A percentile compares a stretch with the other conserved stretches of the same genome.
Conservation (phyloP, 345 rosid species). For the Aquilaria malaccensis region DNA sequence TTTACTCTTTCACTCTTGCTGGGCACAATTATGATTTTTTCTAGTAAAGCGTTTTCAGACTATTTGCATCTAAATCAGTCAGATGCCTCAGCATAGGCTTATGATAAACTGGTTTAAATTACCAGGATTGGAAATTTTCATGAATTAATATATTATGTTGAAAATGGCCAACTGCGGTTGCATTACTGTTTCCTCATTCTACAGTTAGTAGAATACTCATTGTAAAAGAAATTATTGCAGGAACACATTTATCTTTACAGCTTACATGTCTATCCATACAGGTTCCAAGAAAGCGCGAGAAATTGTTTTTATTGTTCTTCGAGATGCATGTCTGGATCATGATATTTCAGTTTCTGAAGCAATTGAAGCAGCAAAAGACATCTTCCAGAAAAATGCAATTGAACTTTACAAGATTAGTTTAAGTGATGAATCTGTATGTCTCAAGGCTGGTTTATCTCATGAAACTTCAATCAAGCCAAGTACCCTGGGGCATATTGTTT, state of each 20-base stretch:
- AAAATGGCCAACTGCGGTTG: not conserved
- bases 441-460: constrained; percentile 19
- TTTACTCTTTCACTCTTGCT: too few relatives aligned
- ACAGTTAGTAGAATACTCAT: too few relatives aligned
- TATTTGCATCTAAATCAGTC: too few relatives aligned
- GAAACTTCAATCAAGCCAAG: constrained; percentile 19
- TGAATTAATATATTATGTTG: constrained; percentile 1
- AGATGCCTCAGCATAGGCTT: too few relatives aligned
- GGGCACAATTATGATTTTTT: too few relatives aligned
- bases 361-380: constrained; percentile 72
- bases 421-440: constrained; percentile 13
- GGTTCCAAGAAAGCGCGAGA: constrained; percentile 89
- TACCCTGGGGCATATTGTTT: constrained; percentile 24
- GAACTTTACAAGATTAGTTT: constrained; percentile 60
- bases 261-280: constrained; percentile 16
- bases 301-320: constrained; percentile 56
- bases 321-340: constrained; percentile 59
- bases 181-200: too few relatives aligned
- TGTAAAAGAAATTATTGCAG: too few relatives aligned
- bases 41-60: too few relatives aligned
- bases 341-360: constrained; percentile 81
- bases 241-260: too few relatives aligned
- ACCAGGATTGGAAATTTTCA: too few relatives aligned
- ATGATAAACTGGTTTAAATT: too few relatives aligned
- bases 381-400: constrained; percentile 55